Percentiles rank a stretch among this genome's conserved stretches.
Evolutionary conservation across 768 basidiomycete genomes (phyloP).

Genomic region (Mycena latifolia): DNA sequence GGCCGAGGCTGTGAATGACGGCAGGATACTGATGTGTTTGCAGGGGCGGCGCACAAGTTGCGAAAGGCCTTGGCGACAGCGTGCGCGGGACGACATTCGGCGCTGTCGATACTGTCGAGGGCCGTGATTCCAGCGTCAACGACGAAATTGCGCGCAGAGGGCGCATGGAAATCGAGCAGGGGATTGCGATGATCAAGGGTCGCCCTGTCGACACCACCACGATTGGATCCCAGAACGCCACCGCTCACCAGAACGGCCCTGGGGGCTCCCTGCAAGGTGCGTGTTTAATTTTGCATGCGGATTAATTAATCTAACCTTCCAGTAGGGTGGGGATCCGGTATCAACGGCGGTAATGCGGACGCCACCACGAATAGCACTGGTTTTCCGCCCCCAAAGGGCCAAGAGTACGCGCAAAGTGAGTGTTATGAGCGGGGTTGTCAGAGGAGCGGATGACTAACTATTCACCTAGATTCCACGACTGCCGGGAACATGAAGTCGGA

Average conservation of each 20-base stretch:
- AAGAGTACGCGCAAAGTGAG: conserved; percentile 33
- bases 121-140: conserved; percentile 44
- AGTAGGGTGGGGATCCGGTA: conserved; percentile 33
- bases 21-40: conserved; percentile 9
- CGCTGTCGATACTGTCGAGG: conserved; percentile 50
- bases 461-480: conserved; percentile 22
- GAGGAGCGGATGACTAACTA: neutral
- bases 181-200: conserved; percentile 45
- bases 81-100: conserved; percentile 58
- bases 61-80: conserved; percentile 57
- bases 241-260: neutral
- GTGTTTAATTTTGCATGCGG: neutral
- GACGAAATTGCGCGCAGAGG: conserved; percentile 53
- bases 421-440: neutral
- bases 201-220: conserved; percentile 6
- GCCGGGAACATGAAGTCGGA: conserved; percentile 3
- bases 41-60: conserved; percentile 20
- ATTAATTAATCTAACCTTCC: neutral
- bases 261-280: conserved; percentile 30
- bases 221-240: neutral
- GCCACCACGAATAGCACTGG: conserved; percentile 26
- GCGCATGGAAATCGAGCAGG: conserved; percentile 53
- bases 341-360: conserved; percentile 31
- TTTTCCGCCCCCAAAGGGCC: conserved; percentile 25
- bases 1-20: conserved; percentile 36